Percentiles rank a stretch among this genome's conserved stretches.
phyloP scores from a whole-genome alignment of 495 filamentous ascomycete species.

The Penicillium canariense region DNA sequence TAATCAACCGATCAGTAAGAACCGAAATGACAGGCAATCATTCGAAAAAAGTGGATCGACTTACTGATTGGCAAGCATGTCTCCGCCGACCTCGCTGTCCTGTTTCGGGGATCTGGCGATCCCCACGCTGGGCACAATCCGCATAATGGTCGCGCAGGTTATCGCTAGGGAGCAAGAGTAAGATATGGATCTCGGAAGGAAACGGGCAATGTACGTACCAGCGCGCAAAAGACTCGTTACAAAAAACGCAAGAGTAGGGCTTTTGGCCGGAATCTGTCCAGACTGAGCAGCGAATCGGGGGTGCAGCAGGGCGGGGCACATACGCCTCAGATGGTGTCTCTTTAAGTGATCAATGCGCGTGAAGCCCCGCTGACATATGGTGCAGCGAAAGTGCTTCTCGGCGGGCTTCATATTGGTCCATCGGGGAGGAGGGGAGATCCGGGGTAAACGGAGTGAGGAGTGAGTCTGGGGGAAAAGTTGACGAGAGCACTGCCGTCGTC shows the following conservation, averaged over 20 bases:
- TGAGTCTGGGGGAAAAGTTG: constrained; percentile 13
- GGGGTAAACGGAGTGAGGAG: constrained; percentile 20
- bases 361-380: constrained; percentile 47
- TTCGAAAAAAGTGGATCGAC: constrained; percentile 1
- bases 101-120: constrained; percentile 44
- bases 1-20: neutral
- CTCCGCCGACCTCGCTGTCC: constrained; percentile 45
- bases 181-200: neutral
- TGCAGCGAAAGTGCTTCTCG: constrained; percentile 48
- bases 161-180: constrained; percentile 28
- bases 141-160: constrained; percentile 48
- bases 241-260: constrained; percentile 47
- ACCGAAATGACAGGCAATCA: no score
- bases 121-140: constrained; percentile 41
- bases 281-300: constrained; percentile 17
- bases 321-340: constrained; percentile 48
- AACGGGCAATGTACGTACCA: constrained; percentile 30
- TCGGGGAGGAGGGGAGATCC: constrained; percentile 37
- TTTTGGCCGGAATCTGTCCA: constrained; percentile 44
- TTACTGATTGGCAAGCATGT: constrained; percentile 49
- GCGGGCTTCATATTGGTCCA: constrained; percentile 43
- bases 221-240: constrained; percentile 45
- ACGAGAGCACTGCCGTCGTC: neutral
- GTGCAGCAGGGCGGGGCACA: constrained; percentile 20
- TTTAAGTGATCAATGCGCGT: constrained; percentile 51